Evolutionary conservation across 805 yeast genomes (phyloP), one percentile per base, ranked within the genome.

Genomic region (Yarrowia yakushimensis): DNA sequence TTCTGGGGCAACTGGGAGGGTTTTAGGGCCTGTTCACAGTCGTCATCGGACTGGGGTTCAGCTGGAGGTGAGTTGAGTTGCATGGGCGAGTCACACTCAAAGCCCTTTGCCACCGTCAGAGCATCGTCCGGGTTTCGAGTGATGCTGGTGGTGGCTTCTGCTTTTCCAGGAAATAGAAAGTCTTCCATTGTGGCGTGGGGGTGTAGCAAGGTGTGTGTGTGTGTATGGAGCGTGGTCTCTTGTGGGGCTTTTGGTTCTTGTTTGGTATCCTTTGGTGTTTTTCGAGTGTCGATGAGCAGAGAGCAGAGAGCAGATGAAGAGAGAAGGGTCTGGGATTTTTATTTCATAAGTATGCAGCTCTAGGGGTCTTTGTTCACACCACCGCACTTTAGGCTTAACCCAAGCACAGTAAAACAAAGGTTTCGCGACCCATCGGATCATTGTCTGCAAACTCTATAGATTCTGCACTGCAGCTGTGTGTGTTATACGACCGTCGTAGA

Each of bases 41-140:
- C 42, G 25, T 52, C 55, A 30, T 48, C 55, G 15, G 55, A 31
- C 39, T 48, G 59, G 23, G 59, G 59, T 33, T 52, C 59, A 1
- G 42, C 59, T 23, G 59, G 59, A 12, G 59, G 59, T 33, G 59
- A 52, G 59, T 52, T 52, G 43, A 52, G 59, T 31, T 52, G 42
- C 59, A 52, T 52, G 42, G 59, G 59, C 59, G 59, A 52, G 59
- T 52, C 59, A 43, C 59, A 52, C 17, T 52, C 59, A 15, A 52
- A 52, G 12, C 59, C 59, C 43, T 52, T 52, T 17, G 59, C 42
- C 43, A 52, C 59, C 25, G 57, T 50, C 59, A 52, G 34, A 33
- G 17, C 37, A 25, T 52, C 59, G 23, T 13, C 25, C 13, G 59
- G 8, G 43, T 31, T 52, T 18, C 59, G 59, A 25, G 59, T 52